Conservation (phyloP, 495 filamentous ascomycete genomes). For the Annulohypoxylon moriforme region DNA sequence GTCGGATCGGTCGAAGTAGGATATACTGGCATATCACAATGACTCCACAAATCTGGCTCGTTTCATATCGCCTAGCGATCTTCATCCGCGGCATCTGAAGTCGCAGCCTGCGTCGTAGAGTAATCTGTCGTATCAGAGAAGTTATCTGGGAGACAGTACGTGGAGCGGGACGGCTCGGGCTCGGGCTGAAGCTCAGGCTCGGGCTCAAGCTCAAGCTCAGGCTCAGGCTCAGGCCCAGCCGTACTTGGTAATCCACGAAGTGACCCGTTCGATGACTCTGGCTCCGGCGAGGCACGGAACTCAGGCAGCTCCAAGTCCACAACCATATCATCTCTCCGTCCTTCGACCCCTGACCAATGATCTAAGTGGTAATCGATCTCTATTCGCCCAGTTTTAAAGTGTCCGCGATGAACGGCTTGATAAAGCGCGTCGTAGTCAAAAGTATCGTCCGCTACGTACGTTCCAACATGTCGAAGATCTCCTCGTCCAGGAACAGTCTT, state of each 20-base stretch:
- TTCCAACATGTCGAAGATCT: constrained; percentile 17
- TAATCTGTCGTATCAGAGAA: neutral
- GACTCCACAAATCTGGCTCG: neutral
- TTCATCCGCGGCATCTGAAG: neutral
- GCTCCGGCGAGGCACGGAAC: neutral
- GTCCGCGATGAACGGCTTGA: constrained; percentile 18
- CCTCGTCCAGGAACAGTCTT: constrained; percentile 21
- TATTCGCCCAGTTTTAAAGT: constrained; percentile 17
- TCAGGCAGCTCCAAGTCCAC: neutral
- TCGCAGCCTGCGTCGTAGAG: neutral
- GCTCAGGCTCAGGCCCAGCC: neutral
- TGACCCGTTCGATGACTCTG: neutral
- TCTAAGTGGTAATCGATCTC: constrained; percentile 24
- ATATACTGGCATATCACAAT: neutral
- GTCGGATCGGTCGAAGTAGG: neutral
- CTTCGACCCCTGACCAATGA: constrained; percentile 22
- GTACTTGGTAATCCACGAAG: neutral
- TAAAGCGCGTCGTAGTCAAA: constrained; percentile 29
- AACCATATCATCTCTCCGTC: neutral
- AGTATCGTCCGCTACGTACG: constrained; percentile 29
- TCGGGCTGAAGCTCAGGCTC: neutral
- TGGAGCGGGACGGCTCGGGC: neutral
- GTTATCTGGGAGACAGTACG: neutral
- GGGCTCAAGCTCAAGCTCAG: neutral
- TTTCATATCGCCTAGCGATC: neutral